Evolutionary conservation across 169 alveolate genomes (phyloP).

Genomic region (Miamiensis avidus): DNA sequence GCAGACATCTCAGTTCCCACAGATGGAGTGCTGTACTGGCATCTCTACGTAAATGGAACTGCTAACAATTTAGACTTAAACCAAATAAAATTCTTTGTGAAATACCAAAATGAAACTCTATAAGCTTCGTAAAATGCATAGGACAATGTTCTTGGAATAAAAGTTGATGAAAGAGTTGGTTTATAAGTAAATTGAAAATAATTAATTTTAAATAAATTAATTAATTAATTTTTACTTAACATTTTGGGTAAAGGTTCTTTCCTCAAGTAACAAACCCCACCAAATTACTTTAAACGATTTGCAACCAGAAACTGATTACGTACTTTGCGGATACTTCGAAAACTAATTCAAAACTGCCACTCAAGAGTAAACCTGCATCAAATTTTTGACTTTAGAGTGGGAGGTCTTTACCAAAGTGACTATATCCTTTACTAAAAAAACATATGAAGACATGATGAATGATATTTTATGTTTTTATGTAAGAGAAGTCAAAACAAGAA

Average conservation of each 20-base stretch:
- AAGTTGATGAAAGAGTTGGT: slow-evolving; percentile 22
- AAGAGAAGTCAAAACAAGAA: neutral
- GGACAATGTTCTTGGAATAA: neutral
- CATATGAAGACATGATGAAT: slow-evolving; percentile 15
- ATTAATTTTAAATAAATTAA: no score
- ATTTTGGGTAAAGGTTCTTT: neutral
- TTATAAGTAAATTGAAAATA: neutral
- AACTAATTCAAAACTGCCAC: neutral
- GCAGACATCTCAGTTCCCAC: neutral
- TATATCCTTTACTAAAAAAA: neutral
- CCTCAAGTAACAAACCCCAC: neutral
- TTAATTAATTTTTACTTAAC: neutral
- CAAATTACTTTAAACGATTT: neutral
- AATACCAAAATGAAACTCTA: neutral
- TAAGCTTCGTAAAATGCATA: neutral
- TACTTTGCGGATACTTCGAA: slow-evolving; percentile 18
- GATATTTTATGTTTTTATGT: slow-evolving; percentile 16
- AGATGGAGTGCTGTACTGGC: slow-evolving; percentile 17
- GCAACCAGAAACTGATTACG: slow-evolving; percentile 12
- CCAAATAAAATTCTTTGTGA: neutral
- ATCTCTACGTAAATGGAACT: neutral
- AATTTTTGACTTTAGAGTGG: slow-evolving; percentile 23
- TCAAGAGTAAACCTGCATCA: neutral
- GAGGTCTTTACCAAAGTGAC: slow-evolving; percentile 15
- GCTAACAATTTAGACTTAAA: neutral